phyloP scores from a whole-genome alignment of 352 stramenopile species.

The Elongisporangium senticosum region DNA sequence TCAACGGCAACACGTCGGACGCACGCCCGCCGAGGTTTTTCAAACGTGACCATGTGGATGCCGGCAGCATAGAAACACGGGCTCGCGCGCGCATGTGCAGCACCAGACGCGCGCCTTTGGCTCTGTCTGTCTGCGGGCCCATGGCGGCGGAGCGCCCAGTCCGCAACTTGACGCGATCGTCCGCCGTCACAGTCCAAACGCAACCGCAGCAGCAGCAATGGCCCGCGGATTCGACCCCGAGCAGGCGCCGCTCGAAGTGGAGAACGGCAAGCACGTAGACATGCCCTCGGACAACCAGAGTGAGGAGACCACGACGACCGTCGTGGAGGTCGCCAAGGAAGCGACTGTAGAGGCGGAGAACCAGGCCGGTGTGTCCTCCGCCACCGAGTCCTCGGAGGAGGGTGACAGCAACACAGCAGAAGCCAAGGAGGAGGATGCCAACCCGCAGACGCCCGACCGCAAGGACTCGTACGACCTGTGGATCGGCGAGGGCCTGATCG shows the following conservation, averaged over 20 bases:
- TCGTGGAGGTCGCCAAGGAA: background rate
- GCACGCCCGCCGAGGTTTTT: background rate
- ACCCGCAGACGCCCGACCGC: conserved; percentile 9
- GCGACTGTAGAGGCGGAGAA: background rate
- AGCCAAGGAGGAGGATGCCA: conserved; percentile 10
- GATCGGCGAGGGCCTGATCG: conserved; percentile 62
- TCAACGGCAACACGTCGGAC: background rate
- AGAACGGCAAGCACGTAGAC: background rate
- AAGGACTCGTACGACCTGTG: conserved; percentile 15
- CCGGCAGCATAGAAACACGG: background rate
- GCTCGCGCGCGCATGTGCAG: background rate
- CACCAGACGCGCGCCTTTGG: background rate
- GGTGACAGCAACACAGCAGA: background rate
- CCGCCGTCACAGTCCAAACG: background rate
- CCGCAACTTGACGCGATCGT: background rate
- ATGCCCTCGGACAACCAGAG: background rate
- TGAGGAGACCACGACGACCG: background rate
- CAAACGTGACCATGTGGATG: background rate
- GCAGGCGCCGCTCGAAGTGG: background rate
- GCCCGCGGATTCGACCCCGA: background rate
- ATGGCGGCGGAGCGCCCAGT: background rate
- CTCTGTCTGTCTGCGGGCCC: background rate
- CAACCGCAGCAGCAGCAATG: background rate
- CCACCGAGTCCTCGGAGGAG: conserved; percentile 1
- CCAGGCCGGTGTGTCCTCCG: background rate